A percentile compares a stretch with the other conserved stretches of the same genome.
Evolutionary conservation across 192 early-diverging fungal genomes (phyloP).

Genomic region (Phlyctochytrium planicorne): DNA sequence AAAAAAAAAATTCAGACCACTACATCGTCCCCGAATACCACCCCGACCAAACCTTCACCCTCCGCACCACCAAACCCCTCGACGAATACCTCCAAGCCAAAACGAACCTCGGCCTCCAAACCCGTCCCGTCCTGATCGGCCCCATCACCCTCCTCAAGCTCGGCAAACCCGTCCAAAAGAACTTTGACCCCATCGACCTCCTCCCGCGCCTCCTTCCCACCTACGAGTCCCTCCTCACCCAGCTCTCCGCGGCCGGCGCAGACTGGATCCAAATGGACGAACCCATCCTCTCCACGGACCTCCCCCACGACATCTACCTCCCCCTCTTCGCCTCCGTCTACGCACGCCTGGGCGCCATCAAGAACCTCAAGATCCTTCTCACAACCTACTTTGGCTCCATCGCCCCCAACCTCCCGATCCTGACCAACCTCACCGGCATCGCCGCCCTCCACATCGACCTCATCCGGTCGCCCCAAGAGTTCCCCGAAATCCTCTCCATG

Average conservation of each 20-base stretch:
- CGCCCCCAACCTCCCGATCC: conserved; percentile 68
- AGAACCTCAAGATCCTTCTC: conserved; percentile 62
- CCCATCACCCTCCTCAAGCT: conserved; percentile 87
- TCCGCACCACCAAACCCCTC: conserved; percentile 68
- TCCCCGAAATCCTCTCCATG: conserved; percentile 53
- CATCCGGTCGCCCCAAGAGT: conserved; percentile 76
- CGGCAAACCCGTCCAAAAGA: conserved; percentile 56
- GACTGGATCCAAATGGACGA: conserved; percentile 83
- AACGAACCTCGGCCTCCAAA: conserved; percentile 83
- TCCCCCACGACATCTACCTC: conserved; percentile 54
- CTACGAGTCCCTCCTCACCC: conserved; percentile 73
- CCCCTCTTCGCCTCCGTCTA: conserved; percentile 66
- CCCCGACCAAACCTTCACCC: no score
- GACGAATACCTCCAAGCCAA: conserved; percentile 90
- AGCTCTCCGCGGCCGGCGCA: conserved; percentile 75
- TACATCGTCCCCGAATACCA: no score
- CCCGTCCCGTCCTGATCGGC: conserved; percentile 91
- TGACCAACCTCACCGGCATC: conserved; percentile 66
- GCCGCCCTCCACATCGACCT: conserved; percentile 90
- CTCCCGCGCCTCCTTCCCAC: conserved; percentile 75
- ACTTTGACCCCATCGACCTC: conserved; percentile 73
- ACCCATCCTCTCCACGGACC: conserved; percentile 71
- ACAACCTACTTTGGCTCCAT: conserved; percentile 94
- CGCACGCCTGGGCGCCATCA: conserved; percentile 39
- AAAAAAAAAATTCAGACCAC: no score